Conservation (phyloP, 2,329 filamentous ascomycete species). For the Verticillium dahliae region DNA sequence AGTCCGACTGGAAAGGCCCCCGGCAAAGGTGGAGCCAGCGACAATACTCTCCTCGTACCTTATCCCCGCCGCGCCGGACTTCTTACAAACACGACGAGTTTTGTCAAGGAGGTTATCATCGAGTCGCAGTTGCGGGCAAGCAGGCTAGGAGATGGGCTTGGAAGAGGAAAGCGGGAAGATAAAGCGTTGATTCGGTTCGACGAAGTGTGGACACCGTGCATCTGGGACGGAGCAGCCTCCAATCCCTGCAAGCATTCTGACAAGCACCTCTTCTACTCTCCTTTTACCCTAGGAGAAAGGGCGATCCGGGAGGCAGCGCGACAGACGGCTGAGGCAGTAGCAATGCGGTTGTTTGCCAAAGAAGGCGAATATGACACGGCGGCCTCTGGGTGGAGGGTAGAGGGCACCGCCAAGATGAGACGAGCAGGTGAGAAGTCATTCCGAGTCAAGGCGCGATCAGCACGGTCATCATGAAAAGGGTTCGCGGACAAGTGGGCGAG, state of each 20-base stretch:
- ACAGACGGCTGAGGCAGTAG: slow-evolving; percentile 1
- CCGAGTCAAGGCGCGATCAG: neutral
- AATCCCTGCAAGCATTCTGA: slow-evolving; percentile 32
- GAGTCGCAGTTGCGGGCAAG: slow-evolving; percentile 39
- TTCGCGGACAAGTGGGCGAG: too few species aligned
- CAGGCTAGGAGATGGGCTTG: slow-evolving; percentile 33
- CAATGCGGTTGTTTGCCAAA: slow-evolving; percentile 6
- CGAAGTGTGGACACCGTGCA: slow-evolving; percentile 37
- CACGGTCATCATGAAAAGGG: neutral
- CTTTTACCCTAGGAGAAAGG: slow-evolving; percentile 35
- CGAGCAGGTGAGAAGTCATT: neutral
- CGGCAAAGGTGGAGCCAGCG: slow-evolving; percentile 6
- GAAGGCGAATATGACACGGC: neutral
- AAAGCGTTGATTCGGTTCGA: slow-evolving; percentile 28
- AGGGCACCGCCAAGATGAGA: neutral
- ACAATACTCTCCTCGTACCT: slow-evolving; percentile 21
- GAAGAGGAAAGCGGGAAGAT: slow-evolving; percentile 29
- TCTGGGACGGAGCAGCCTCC: slow-evolving; percentile 15
- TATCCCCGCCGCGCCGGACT: slow-evolving; percentile 33
- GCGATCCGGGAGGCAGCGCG: slow-evolving; percentile 14
- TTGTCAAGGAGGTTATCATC: slow-evolving; percentile 36
- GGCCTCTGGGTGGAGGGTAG: neutral
- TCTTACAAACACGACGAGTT: slow-evolving; percentile 31
- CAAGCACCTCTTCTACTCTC: slow-evolving; percentile 45
- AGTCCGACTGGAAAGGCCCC: neutral